A percentile compares a stretch with the other conserved stretches of the same genome.
Conservation (phyloP, 129 eudicot species). For the Pulicaria dysenterica region DNA sequence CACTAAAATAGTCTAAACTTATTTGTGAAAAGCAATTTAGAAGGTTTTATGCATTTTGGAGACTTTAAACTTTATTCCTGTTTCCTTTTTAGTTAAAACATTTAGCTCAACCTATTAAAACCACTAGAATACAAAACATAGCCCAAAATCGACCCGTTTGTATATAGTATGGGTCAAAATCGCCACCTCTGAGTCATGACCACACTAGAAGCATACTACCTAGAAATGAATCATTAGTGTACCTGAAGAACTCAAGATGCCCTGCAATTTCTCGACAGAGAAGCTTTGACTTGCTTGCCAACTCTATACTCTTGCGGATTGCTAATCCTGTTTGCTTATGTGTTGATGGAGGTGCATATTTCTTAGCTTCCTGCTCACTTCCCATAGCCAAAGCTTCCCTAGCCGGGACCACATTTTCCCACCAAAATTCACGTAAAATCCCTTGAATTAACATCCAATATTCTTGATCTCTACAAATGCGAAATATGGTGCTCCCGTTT, state of each 20-base stretch:
- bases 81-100: neutral
- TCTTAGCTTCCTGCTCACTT: constrained; percentile 61
- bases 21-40: neutral
- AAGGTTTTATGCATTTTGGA: neutral
- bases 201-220: neutral
- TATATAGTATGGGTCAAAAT: no score
- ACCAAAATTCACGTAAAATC: constrained; percentile 87
- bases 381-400: constrained; percentile 68
- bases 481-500: constrained; percentile 87
- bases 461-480: constrained; percentile 66
- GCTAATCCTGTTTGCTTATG: constrained; percentile 69
- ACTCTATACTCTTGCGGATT: constrained; percentile 57
- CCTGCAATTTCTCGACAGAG: constrained; percentile 88
- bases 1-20: neutral
- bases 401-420: constrained; percentile 95
- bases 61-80: neutral
- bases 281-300: constrained; percentile 70
- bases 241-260: constrained; percentile 59
- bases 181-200: neutral
- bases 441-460: constrained; percentile 84
- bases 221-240: neutral
- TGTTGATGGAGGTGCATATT: constrained; percentile 57
- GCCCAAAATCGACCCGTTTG: neutral
- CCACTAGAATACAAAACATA: neutral
- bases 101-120: neutral